Conservation (phyloP, 805 yeast species). For the Saccharomycopsis fermentans region DNA sequence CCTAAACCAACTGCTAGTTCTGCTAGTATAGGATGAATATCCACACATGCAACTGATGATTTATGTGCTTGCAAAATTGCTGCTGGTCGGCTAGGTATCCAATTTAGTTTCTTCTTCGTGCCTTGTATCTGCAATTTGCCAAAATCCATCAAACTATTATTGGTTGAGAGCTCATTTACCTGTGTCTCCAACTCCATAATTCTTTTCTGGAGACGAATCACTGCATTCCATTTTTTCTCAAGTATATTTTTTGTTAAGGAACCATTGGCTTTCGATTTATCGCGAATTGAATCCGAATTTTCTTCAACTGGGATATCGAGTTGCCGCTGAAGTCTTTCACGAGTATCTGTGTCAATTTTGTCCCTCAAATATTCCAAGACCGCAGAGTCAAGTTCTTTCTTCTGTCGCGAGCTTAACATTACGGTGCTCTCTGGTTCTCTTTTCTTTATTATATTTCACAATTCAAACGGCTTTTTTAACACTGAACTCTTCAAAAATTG, state of each 20-base stretch:
- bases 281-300: not conserved
- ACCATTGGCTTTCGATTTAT: conserved; percentile 18
- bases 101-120: conserved; percentile 28
- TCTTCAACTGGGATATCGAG: conserved; percentile 1
- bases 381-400: conserved; percentile 13
- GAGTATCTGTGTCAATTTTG: conserved; percentile 1
- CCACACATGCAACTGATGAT: conserved; percentile 48
- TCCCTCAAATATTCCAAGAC: conserved; percentile 9
- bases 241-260: conserved; percentile 26
- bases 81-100: conserved; percentile 51
- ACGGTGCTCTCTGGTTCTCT: not conserved
- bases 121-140: conserved; percentile 16
- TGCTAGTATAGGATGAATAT: conserved; percentile 70
- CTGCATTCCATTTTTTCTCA: conserved; percentile 83
- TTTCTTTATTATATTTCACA: not conserved
- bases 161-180: conserved; percentile 29
- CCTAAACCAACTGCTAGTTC: conserved; percentile 53
- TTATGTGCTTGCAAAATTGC: conserved; percentile 44
- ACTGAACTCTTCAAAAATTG: not conserved
- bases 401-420: conserved; percentile 14
- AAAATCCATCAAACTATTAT: conserved; percentile 33
- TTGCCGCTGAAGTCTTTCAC: conserved; percentile 1
- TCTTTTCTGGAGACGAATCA: conserved; percentile 65
- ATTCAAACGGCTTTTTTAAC: no score
- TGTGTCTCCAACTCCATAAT: conserved; percentile 62